Conservation (phyloP, 345 rosid genomes). For the Trapa bicornis region DNA sequence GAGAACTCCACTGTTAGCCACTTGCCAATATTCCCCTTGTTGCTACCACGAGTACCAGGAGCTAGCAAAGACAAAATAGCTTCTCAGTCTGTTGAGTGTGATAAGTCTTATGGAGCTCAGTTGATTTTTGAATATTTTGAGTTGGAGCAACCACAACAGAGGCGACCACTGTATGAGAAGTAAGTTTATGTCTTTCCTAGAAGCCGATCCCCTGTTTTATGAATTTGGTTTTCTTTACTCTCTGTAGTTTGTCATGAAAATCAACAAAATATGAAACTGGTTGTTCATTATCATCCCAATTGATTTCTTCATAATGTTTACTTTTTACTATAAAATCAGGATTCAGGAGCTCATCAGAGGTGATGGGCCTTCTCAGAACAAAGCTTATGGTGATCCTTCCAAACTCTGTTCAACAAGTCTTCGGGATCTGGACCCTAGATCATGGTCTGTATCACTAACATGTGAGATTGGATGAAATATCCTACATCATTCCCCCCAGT, state of each 20-base stretch:
- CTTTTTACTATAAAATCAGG: slow-evolving; percentile 17
- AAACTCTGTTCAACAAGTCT: slow-evolving; percentile 21
- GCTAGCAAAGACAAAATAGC: slow-evolving; percentile 7
- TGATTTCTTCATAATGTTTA: neutral
- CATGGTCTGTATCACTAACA: slow-evolving; percentile 29
- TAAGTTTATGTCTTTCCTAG: slow-evolving; percentile 13
- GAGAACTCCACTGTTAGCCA: slow-evolving; percentile 10
- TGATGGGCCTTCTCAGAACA: slow-evolving; percentile 9
- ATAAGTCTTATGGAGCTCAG: slow-evolving; percentile 16
- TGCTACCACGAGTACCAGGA: slow-evolving; percentile 29
- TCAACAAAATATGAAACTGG: neutral
- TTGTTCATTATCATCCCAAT: neutral
- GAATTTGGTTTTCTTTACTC: neutral
- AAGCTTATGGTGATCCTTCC: slow-evolving; percentile 34
- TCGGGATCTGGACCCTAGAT: slow-evolving; percentile 36
- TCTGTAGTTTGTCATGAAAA: neutral
- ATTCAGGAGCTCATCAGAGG: slow-evolving; percentile 32
- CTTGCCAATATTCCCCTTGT: slow-evolving; percentile 20
- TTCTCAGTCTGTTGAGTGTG: slow-evolving; percentile 14
- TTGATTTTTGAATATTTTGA: slow-evolving; percentile 51
- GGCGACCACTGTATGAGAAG: slow-evolving; percentile 44
- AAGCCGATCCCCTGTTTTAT: neutral
- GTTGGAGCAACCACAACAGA: slow-evolving; percentile 38
- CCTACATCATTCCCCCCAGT: neutral
- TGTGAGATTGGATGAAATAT: neutral